A percentile compares a stretch with the other conserved stretches of the same genome.
Conservation (phyloP, 2,329 filamentous ascomycete genomes). For the Fusarium nurragi region DNA sequence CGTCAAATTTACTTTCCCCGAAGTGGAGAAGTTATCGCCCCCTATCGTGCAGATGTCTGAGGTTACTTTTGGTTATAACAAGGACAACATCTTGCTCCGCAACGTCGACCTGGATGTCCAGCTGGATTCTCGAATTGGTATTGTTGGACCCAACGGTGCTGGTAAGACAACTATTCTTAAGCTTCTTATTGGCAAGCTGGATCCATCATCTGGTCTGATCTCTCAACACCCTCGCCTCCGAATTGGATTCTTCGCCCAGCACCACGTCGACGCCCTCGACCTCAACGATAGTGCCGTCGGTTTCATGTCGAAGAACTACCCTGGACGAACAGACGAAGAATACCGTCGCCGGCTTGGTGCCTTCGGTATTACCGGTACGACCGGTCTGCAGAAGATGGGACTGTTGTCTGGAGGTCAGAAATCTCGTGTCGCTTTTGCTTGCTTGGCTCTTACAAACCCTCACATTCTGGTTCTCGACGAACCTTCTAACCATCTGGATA, state of each 20-base stretch:
- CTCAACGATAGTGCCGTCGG: conserved; percentile 87
- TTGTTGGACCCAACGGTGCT: conserved; percentile 98
- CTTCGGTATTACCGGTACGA: conserved; percentile 90
- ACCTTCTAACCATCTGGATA: conserved; percentile 98
- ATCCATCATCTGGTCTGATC: conserved; percentile 81
- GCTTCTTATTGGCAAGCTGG: conserved; percentile 88
- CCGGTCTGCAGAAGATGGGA: conserved; percentile 94
- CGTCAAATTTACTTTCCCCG: conserved; percentile 96
- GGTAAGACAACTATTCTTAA: conserved; percentile 99
- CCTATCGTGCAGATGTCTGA: conserved; percentile 98
- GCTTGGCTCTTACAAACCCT: conserved; percentile 89
- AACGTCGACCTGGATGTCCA: conserved; percentile 97
- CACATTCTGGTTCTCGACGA: conserved; percentile 98
- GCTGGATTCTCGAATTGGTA: conserved; percentile 96
- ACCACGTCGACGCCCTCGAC: conserved; percentile 96
- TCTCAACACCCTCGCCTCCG: conserved; percentile 88
- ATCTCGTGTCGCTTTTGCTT: conserved; percentile 98
- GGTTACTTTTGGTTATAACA: conserved; percentile 87
- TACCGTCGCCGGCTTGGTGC: conserved; percentile 95
- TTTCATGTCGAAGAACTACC: conserved; percentile 95
- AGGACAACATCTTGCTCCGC: conserved; percentile 80
- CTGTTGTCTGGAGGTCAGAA: conserved; percentile 97
- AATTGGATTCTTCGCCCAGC: conserved; percentile 97
- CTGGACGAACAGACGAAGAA: conserved; percentile 92
- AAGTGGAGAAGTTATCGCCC: conserved; percentile 96